Evolutionary conservation across 768 basidiomycete species (phyloP), one percentile per base, ranked within the genome.

Genomic region (Glaciozyma martinii): DNA sequence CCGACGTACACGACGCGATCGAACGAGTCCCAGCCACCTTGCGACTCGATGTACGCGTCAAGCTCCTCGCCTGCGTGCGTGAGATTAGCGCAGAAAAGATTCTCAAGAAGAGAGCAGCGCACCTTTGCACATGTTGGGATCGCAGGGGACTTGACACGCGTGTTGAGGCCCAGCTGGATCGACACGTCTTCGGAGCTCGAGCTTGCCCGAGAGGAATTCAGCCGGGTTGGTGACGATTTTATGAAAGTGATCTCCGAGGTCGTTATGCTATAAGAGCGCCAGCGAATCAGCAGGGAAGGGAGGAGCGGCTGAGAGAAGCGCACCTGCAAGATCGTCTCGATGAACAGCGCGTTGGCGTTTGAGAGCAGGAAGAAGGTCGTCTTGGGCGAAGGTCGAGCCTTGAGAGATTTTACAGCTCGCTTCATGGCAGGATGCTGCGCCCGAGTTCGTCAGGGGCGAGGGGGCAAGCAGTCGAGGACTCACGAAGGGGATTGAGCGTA

Each of bases 71-170:
- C 93, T 91, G 71, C 4, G 9, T 91, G 71, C 4, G 9, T 4
- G 33, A 13, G 27, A 30, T 21, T 37, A 5, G 19, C 15, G 8
- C n/a, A 29, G 21, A 6, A 29, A 9, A 15, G n/a, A 25, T 5
- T 9, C 19, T 9, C 30, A n/a, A n/a, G 37, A 12, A 13, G 12
- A 3, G 37, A 53, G 12, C 40, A 15, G 70, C 75, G 47, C 25
- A 85, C 90, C 90, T 80, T 99, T 99, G 81, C 95, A 99, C 93
- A 99, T 95, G 80, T 99, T 98, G 18, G 86, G 83, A 61, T 86
- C 85, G 79, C 95, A 99, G 10, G 94, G 94, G 58, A 94, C 81
- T 50, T 79, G 79, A 78, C 95, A 99, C 8, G 73, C 75, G 76
- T 98, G 95, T 65, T 90, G 90, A 2, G 84, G 84, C 1, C 84